Base-by-base conservation (phyloP, 1,139 yeast species). In the Meyerozyma smithsonii region DNA sequence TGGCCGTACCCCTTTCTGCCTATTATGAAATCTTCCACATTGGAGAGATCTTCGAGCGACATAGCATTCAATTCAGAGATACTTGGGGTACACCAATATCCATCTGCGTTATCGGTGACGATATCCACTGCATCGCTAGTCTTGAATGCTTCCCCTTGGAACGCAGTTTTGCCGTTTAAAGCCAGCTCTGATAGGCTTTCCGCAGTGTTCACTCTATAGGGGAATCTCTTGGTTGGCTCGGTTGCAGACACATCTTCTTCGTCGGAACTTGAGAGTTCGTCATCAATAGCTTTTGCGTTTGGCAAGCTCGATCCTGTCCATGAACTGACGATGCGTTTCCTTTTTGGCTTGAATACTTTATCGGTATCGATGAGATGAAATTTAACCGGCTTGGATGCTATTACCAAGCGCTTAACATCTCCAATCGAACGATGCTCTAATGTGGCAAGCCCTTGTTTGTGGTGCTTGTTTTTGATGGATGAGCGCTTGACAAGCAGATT, bases 41-140 rank as follows among this genome's bases (percentile, higher is more conserved):
- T 65, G 0, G 77, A 49, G 15, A 89, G 69, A 44, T 83, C 77
- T 32, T 73, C 68, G 4, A 61, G 51, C 0, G 84, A 55, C 49
- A 79, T 56, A 8, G 62, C 50, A 1, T 72, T 55, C 5, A 89
- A 66, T 24, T 76, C 79, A 2, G 67, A 67, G 11, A 86, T 64
- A 0, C 85, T 61, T 1, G 97, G 97, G 1, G 81, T 72, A 43
- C 88, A 79, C 94, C 96, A 89, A 58, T 89, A 89, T 2, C 81
- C 89, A 26, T 70, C 69, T 24, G 51, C 48, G 23, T 28, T 25
- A 36, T 5, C 37, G 39, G 8, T 17, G 28, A 28, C 20, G 24
- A 11, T 12, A 12, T 40, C 39, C 11, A 46, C 46, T 8, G 32
- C 26, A 14, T 41, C 36, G 16, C 42, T 42, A 5, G 38, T 36